Percentiles rank a stretch among this genome's conserved stretches.
Conservation (phyloP, 352 stramenopile genomes). For the Globisporangium spiculum region DNA sequence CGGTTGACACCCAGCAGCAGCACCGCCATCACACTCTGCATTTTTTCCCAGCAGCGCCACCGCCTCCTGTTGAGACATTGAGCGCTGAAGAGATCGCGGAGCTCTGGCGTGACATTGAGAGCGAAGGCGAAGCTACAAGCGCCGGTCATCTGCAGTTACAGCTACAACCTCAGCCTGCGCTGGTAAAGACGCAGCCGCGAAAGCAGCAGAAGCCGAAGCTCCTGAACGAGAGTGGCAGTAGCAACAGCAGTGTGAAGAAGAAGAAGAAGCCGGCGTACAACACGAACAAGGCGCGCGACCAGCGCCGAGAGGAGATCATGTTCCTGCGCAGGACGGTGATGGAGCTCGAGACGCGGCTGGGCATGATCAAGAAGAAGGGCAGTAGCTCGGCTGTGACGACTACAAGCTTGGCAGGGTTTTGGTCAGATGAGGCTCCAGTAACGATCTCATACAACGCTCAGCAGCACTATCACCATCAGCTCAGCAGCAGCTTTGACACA, state of each 20-base stretch:
- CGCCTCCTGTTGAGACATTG: not conserved
- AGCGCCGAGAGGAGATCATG: constrained; percentile 34
- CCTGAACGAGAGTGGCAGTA: not conserved
- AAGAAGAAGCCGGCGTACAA: not conserved
- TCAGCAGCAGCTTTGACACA: not conserved
- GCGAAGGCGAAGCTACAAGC: not conserved
- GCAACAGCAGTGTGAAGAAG: not conserved
- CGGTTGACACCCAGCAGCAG: not conserved
- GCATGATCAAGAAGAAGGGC: not conserved
- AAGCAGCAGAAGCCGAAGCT: not conserved
- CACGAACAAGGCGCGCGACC: constrained; percentile 20
- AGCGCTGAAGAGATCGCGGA: not conserved
- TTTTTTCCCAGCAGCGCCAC: not conserved
- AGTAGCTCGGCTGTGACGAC: not conserved
- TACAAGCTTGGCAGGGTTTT: not conserved
- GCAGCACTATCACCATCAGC: not conserved
- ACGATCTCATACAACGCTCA: not conserved
- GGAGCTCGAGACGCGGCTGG: constrained; percentile 30
- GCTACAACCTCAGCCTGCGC: not conserved
- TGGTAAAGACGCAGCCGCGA: not conserved
- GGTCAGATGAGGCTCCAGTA: not conserved
- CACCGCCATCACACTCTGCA: not conserved
- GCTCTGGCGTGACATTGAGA: not conserved
- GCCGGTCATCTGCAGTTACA: not conserved
- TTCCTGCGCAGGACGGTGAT: constrained; percentile 31